Percentiles rank a stretch among this genome's conserved stretches.
These are phyloP conservation scores for Trypanosoma vivax DNA, from an alignment of 208 protist genomes.

Conservation along the genomic window DNA sequence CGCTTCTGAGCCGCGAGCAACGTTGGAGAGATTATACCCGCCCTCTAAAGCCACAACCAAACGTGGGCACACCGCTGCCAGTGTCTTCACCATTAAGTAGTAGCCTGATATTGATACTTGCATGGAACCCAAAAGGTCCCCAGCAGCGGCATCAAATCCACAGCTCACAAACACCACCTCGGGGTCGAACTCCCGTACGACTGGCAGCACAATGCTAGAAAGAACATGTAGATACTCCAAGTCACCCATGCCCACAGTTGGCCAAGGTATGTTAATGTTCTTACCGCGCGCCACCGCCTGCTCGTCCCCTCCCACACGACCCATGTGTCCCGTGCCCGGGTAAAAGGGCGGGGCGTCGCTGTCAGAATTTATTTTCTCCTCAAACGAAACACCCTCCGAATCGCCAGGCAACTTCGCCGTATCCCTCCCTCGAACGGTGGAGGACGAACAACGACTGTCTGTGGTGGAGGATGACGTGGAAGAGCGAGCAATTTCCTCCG, in stretches of 20 bases:
- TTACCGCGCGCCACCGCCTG: slow-evolving; percentile 58
- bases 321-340: slow-evolving; percentile 85
- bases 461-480: slow-evolving; percentile 17
- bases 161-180: slow-evolving; percentile 91
- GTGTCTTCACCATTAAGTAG: slow-evolving; percentile 64
- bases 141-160: slow-evolving; percentile 94
- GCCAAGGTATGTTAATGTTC: slow-evolving; percentile 94
- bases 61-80: slow-evolving; percentile 30
- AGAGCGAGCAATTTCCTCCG: background rate
- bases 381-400: slow-evolving; percentile 44
- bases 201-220: slow-evolving; percentile 89
- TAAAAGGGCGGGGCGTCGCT: slow-evolving; percentile 67
- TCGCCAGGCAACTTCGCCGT: slow-evolving; percentile 28
- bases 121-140: slow-evolving; percentile 92
- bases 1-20: slow-evolving; percentile 74
- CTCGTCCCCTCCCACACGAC: slow-evolving; percentile 48
- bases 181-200: slow-evolving; percentile 83
- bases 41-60: slow-evolving; percentile 88
- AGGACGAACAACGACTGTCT: background rate
- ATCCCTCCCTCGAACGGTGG: background rate
- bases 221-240: slow-evolving; percentile 92
- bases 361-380: slow-evolving; percentile 17
- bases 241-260: slow-evolving; percentile 81
- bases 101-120: slow-evolving; percentile 65
- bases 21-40: slow-evolving; percentile 83